These are phyloP conservation scores for Nicotiana knightiana DNA, from an alignment of 257 asterid species.

Conservation along the genomic window DNA sequence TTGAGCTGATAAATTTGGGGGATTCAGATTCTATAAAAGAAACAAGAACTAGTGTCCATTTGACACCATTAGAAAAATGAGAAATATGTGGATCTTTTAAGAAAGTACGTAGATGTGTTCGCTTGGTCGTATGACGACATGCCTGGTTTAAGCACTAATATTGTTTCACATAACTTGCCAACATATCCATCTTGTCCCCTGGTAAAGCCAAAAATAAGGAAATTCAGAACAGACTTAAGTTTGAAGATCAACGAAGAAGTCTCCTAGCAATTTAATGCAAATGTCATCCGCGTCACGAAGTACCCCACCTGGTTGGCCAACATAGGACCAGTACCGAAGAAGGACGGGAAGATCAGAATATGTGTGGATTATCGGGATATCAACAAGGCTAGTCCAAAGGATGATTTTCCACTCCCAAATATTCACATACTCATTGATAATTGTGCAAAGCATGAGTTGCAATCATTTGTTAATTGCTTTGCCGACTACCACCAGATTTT, in stretches of 20 bases:
- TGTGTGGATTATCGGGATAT: background rate
- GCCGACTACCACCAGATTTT: too few relatives aligned
- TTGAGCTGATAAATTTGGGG: background rate
- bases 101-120: background rate
- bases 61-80: accelerated
- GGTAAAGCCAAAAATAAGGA: background rate
- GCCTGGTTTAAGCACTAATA: background rate
- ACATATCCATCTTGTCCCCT: background rate
- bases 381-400: background rate
- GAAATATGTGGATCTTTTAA: background rate
- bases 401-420: background rate
- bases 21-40: background rate
- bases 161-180: background rate
- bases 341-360: background rate
- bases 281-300: background rate
- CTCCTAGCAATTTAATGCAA: background rate
- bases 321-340: background rate
- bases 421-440: background rate
- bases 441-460: too few relatives aligned
- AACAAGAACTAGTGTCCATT: background rate
- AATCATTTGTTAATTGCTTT: too few relatives aligned
- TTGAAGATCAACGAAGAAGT: background rate
- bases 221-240: background rate
- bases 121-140: background rate
- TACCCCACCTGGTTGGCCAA: background rate